Evolutionary conservation across 2,329 filamentous ascomycete species (phyloP).

Genomic region (Fusarium illudens): DNA sequence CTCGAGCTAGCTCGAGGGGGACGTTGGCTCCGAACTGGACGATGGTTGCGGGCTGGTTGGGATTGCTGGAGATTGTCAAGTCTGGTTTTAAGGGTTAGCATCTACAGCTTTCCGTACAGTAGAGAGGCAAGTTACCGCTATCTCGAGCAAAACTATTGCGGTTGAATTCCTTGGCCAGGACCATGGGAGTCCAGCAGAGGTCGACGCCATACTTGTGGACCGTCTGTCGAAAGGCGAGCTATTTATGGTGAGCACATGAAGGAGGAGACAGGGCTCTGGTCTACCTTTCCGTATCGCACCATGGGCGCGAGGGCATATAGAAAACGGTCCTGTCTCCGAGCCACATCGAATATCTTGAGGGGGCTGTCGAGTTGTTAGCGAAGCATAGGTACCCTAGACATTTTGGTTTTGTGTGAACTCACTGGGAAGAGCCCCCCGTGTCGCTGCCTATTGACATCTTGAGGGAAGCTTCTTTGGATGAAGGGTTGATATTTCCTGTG

Average conservation of each 20-base stretch:
- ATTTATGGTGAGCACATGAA: slow-evolving; percentile 21
- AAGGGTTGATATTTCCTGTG: not conserved
- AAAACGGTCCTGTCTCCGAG: slow-evolving; percentile 60
- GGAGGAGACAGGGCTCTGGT: accelerated
- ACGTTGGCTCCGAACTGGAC: slow-evolving; percentile 73
- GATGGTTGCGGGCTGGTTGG: slow-evolving; percentile 66
- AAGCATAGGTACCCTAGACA: slow-evolving; percentile 34
- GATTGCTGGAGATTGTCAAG: slow-evolving; percentile 66
- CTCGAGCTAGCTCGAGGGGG: slow-evolving; percentile 68
- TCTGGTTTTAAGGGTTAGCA: slow-evolving; percentile 49
- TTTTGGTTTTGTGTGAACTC: slow-evolving; percentile 3
- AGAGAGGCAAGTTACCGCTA: slow-evolving; percentile 55
- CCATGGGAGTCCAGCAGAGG: slow-evolving; percentile 77
- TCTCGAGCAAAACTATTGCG: slow-evolving; percentile 66
- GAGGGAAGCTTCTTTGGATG: not conserved
- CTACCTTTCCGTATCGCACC: slow-evolving; percentile 70
- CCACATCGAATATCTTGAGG: slow-evolving; percentile 66
- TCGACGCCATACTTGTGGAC: slow-evolving; percentile 71
- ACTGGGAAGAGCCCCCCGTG: slow-evolving; percentile 37
- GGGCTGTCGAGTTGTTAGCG: slow-evolving; percentile 52
- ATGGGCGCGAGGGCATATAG: slow-evolving; percentile 71
- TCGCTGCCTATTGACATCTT: slow-evolving; percentile 30
- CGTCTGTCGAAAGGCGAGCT: slow-evolving; percentile 75
- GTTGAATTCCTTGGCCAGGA: slow-evolving; percentile 74
- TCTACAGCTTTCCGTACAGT: not conserved